phyloP scores from a whole-genome alignment of 2,329 filamentous ascomycete species.

The Trichoderma harzianum region DNA sequence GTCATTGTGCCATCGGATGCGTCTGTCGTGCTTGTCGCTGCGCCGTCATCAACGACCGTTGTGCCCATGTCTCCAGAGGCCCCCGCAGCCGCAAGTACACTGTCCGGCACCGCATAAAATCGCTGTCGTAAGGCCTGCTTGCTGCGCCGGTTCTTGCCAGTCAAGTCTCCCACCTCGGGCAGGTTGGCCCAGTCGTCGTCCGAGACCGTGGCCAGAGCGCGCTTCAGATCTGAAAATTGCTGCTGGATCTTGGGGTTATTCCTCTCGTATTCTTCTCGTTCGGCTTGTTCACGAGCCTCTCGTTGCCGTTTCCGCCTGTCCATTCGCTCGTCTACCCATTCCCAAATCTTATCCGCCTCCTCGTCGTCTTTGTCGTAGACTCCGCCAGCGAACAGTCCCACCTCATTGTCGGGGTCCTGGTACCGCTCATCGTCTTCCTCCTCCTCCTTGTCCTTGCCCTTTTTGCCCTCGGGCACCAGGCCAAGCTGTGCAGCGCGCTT shows the following conservation, averaged over 20 bases:
- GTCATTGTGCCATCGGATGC: conserved; percentile 85
- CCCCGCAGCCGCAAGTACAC: conserved; percentile 82
- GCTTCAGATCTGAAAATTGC: conserved; percentile 94
- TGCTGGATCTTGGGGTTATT: conserved; percentile 98
- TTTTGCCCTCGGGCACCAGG: conserved; percentile 63
- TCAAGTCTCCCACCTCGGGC: conserved; percentile 94
- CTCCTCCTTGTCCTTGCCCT: conserved; percentile 64
- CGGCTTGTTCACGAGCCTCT: conserved; percentile 89
- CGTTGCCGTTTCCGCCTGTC: conserved; percentile 84
- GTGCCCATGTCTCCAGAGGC: conserved; percentile 80
- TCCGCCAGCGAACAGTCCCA: conserved; percentile 89
- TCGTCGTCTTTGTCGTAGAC: conserved; percentile 98
- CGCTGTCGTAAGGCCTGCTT: conserved; percentile 79
- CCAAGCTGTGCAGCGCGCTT: conserved; percentile 88
- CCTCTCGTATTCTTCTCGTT: conserved; percentile 91
- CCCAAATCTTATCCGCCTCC: conserved; percentile 94
- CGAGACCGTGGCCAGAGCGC: conserved; percentile 79
- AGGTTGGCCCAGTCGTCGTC: conserved; percentile 97
- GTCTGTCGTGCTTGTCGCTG: conserved; percentile 37
- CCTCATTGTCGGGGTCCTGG: conserved; percentile 95
- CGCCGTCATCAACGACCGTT: conserved; percentile 78
- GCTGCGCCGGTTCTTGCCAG: conserved; percentile 83
- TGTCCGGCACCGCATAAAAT: conserved; percentile 96
- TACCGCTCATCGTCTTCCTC: conserved; percentile 78
- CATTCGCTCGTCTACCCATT: conserved; percentile 96